Percentiles rank a stretch among this genome's conserved stretches.
phyloP scores from a whole-genome alignment of 2,329 filamentous ascomycete species.

The Purpureocillium lavendulum region DNA sequence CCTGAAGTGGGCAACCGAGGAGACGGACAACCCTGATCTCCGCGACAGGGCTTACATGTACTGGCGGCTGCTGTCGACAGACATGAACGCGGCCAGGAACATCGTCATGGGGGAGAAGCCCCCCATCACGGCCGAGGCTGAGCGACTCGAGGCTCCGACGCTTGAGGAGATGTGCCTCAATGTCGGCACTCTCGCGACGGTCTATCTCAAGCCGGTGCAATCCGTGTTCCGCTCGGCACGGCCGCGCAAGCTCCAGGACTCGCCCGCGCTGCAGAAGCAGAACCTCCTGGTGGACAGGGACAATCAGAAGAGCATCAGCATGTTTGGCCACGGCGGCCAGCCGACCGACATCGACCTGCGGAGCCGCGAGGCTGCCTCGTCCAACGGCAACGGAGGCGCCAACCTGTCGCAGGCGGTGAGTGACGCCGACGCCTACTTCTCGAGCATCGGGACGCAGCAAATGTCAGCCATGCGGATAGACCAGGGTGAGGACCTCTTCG shows the following conservation, averaged over 20 bases:
- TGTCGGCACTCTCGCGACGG: conserved; percentile 90
- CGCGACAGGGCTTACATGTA: conserved; percentile 98
- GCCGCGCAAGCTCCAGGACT: conserved; percentile 69
- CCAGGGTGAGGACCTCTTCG: conserved; percentile 52
- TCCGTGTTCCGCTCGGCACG: conserved; percentile 90
- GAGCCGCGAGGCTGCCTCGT: conserved; percentile 18
- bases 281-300: conserved; percentile 46
- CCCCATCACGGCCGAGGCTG: conserved; percentile 89
- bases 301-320: conserved; percentile 51
- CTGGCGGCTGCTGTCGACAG: conserved; percentile 90
- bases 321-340: conserved; percentile 45
- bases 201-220: conserved; percentile 96
- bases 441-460: conserved; percentile 63
- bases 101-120: conserved; percentile 98
- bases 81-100: conserved; percentile 75
- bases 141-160: conserved; percentile 83
- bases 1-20: conserved; percentile 96
- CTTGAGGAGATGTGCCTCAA: conserved; percentile 96
- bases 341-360: conserved; percentile 41
- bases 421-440: conserved; percentile 87
- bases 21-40: conserved; percentile 97
- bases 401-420: conserved; percentile 65
- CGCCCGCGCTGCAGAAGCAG: conserved; percentile 75
- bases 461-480: conserved; percentile 66
- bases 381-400: conserved; percentile 21